These are phyloP conservation scores for Crassisporium funariophilum DNA, from an alignment of 768 basidiomycete species.

Conservation along the genomic window DNA sequence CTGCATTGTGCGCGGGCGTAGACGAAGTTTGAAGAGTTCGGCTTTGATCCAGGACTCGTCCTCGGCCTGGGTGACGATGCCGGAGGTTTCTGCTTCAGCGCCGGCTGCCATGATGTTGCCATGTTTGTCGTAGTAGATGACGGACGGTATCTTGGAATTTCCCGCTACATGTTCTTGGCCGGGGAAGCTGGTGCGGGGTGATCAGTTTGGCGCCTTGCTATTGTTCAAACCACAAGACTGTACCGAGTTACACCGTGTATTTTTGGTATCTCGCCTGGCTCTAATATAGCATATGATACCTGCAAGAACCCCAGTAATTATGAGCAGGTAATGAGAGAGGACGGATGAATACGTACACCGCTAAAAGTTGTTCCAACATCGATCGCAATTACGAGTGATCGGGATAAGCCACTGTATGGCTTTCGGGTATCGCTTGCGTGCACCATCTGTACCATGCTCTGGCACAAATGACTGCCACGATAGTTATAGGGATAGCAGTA, in stretches of 20 bases:
- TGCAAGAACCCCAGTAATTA: constrained; percentile 18
- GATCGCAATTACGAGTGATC: constrained; percentile 76
- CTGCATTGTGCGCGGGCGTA: constrained; percentile 77
- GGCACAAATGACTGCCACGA: constrained; percentile 13
- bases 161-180: constrained; percentile 87
- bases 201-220: constrained; percentile 6
- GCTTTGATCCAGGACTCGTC: constrained; percentile 78
- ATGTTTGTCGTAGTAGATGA: constrained; percentile 70
- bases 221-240: constrained; percentile 13
- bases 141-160: constrained; percentile 80
- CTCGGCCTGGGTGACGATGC: constrained; percentile 64
- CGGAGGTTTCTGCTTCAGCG: constrained; percentile 71
- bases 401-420: constrained; percentile 64
- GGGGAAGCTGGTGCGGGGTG: constrained; percentile 57
- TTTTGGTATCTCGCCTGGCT: constrained; percentile 79
- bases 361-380: constrained; percentile 85
- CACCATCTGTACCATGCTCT: constrained; percentile 43
- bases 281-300: constrained; percentile 81
- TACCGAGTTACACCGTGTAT: constrained; percentile 82
- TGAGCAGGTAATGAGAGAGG: constrained; percentile 7
- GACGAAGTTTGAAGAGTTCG: constrained; percentile 83
- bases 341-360: constrained; percentile 47
- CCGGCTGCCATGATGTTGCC: constrained; percentile 73
- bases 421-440: constrained; percentile 66
- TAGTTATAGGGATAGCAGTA: no score